Evolutionary conservation across 2,329 filamentous ascomycete genomes (phyloP).

Genomic region (Fusarium oxysporum): DNA sequence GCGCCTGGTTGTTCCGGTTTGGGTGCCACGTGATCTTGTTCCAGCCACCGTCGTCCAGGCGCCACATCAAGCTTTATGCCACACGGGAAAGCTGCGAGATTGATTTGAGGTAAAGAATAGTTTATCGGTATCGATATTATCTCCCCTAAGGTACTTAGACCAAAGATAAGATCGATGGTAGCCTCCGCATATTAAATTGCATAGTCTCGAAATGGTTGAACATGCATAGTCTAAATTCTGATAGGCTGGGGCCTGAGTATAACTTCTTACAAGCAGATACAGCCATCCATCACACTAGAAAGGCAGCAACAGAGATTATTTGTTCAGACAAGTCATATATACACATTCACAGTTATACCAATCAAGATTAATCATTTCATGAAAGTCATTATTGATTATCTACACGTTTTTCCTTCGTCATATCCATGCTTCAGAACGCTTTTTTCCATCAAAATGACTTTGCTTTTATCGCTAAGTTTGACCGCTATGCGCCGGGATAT

Average conservation of each 20-base stretch:
- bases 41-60: background rate
- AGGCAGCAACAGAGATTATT: background rate
- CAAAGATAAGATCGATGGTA: conserved; percentile 4
- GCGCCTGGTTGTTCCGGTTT: conserved; percentile 43
- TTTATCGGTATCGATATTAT: conserved; percentile 24
- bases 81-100: conserved; percentile 2
- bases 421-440: conserved; percentile 40
- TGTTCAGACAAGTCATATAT: background rate
- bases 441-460: conserved; percentile 44
- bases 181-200: background rate
- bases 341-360: background rate
- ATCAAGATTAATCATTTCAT: conserved; percentile 10
- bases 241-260: conserved; percentile 4
- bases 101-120: background rate
- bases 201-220: conserved; percentile 13
- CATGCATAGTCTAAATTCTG: background rate
- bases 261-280: background rate
- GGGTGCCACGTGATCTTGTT: conserved; percentile 39
- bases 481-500: conserved; percentile 45
- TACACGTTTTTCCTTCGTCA: conserved; percentile 37
- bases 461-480: conserved; percentile 46
- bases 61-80: conserved; percentile 14
- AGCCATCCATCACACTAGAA: background rate
- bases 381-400: conserved; percentile 41
- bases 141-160: background rate